These are phyloP conservation scores for Eimeria brunetti DNA, from an alignment of 169 alveolate species.

Conservation along the genomic window DNA sequence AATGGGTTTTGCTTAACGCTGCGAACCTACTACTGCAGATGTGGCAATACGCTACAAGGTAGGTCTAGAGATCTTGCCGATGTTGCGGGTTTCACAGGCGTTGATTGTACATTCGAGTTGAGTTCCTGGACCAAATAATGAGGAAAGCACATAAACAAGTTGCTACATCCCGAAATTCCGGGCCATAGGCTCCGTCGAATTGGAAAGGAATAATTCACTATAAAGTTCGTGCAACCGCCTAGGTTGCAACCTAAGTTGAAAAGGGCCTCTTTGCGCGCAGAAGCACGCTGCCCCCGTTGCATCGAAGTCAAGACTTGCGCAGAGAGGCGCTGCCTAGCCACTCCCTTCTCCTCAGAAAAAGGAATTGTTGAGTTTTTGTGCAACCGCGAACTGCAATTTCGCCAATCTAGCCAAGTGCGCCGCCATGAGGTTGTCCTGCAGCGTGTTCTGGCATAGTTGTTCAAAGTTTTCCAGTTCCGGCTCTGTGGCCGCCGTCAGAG, in stretches of 20 bases:
- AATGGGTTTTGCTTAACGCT: background rate
- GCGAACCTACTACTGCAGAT: background rate
- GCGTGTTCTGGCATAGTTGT: conserved; percentile 88
- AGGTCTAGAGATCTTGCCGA: background rate
- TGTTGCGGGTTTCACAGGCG: background rate
- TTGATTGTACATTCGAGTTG: background rate
- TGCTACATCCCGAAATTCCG: background rate
- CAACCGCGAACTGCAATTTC: conserved; percentile 90
- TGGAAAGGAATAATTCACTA: conserved; percentile 3
- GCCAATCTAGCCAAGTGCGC: conserved; percentile 88
- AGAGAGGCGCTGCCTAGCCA: background rate
- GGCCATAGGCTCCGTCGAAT: background rate
- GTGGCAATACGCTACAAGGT: background rate
- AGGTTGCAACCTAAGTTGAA: background rate
- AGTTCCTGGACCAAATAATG: background rate
- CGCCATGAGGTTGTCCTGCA: conserved; percentile 92
- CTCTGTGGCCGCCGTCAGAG: conserved; percentile 86
- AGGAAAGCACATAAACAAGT: background rate
- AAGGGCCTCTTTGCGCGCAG: background rate
- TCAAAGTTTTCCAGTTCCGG: conserved; percentile 87
- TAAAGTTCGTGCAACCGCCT: background rate
- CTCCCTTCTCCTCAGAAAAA: conserved; percentile 72
- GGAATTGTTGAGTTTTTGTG: conserved; percentile 91
- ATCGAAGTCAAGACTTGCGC: background rate
- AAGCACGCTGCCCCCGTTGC: background rate